phyloP scores from a whole-genome alignment of 2,329 filamentous ascomycete genomes.

The Diaporthe nobilis region DNA sequence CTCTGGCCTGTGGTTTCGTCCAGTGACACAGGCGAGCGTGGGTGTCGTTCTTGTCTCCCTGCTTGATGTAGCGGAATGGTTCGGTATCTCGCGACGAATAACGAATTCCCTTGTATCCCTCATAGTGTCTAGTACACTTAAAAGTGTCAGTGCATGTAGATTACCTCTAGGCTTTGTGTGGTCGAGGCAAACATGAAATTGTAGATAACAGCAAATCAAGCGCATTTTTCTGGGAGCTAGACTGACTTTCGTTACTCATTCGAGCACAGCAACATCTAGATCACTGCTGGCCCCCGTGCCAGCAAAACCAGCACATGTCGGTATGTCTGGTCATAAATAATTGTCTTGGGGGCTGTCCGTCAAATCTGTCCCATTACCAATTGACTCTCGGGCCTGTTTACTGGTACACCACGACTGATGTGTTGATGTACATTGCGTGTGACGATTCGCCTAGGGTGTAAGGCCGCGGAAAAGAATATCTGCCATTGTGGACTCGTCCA shows the following conservation, averaged over 20 bases:
- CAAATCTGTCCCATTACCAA: too few relatives aligned
- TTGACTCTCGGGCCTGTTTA: too few relatives aligned
- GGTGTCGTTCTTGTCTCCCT: not conserved
- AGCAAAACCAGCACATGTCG: too few relatives aligned
- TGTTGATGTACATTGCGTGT: too few relatives aligned
- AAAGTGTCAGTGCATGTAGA: conserved; percentile 17
- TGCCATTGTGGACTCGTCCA: too few relatives aligned
- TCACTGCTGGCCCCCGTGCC: too few relatives aligned
- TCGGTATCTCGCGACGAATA: conserved; percentile 1
- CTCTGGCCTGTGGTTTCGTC: not conserved
- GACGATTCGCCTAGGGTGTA: too few relatives aligned
- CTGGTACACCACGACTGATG: too few relatives aligned
- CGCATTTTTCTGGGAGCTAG: not conserved
- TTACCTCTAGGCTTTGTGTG: not conserved
- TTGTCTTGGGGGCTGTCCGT: fast-evolving
- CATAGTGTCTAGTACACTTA: conserved; percentile 16
- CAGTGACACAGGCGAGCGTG: not conserved
- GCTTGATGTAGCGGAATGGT: conserved; percentile 13
- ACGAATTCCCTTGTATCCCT: conserved; percentile 18
- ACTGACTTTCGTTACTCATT: too few relatives aligned
- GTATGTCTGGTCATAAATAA: too few relatives aligned
- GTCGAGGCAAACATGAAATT: not conserved
- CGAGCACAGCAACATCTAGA: too few relatives aligned
- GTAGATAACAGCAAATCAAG: conserved; percentile 23
- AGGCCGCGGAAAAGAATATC: too few relatives aligned